phyloP scores from a whole-genome alignment of 2,329 filamentous ascomycete genomes.

The Pestalotiopsis sp. region DNA sequence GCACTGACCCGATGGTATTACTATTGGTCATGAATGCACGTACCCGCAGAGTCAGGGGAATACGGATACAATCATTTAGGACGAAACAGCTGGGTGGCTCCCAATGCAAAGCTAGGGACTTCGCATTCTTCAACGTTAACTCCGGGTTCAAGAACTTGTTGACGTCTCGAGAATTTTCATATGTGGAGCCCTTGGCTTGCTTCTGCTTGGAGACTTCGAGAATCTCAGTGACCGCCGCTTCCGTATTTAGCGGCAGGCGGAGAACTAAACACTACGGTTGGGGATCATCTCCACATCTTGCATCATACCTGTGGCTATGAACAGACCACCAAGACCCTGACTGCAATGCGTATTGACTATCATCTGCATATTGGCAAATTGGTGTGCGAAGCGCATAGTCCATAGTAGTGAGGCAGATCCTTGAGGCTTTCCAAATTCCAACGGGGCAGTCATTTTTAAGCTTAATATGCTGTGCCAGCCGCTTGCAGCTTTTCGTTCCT shows the following conservation, averaged over 20 bases:
- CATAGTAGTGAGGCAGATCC: too few relatives aligned
- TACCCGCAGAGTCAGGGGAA: background rate
- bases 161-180: background rate
- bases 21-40: background rate
- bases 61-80: background rate
- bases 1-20: background rate
- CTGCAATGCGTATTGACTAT: background rate
- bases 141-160: background rate
- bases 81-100: too few relatives aligned
- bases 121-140: background rate
- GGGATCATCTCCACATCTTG: background rate
- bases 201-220: background rate
- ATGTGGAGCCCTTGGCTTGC: background rate
- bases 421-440: too few relatives aligned
- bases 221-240: background rate
- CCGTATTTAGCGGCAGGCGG: background rate
- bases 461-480: too few relatives aligned
- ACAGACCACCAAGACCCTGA: too few relatives aligned
- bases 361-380: too few relatives aligned
- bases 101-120: background rate
- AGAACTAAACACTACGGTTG: background rate
- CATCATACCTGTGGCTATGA: background rate
- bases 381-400: too few relatives aligned
- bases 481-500: too few relatives aligned
- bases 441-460: too few relatives aligned